These are phyloP conservation scores for Colletotrichum sansevieriae DNA, from an alignment of 2,329 filamentous ascomycete genomes.

Conservation along the genomic window DNA sequence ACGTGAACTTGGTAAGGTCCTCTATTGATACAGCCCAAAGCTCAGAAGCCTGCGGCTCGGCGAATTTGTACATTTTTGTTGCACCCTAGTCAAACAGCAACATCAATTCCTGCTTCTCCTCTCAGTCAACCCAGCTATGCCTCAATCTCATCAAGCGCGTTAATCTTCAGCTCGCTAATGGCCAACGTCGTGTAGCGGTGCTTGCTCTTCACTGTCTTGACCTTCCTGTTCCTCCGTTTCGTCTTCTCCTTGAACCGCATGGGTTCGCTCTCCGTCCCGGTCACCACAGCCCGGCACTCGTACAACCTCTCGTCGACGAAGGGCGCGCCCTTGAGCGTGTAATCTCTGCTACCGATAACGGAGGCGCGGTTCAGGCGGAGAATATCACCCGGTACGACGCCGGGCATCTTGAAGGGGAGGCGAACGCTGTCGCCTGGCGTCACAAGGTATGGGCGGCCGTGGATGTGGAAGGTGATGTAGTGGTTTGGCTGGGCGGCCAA, in stretches of 20 bases:
- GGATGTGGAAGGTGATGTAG: slow-evolving; percentile 85
- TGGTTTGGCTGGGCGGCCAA: slow-evolving; percentile 79
- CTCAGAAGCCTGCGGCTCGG: slow-evolving; percentile 10
- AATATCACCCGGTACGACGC: slow-evolving; percentile 83
- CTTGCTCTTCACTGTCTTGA: slow-evolving; percentile 87
- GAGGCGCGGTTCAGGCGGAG: slow-evolving; percentile 89
- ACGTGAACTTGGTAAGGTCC: slow-evolving; percentile 23
- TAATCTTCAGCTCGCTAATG: slow-evolving; percentile 84
- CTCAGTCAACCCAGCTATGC: slow-evolving; percentile 8
- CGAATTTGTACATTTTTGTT: slow-evolving; percentile 22
- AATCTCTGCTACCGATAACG: slow-evolving; percentile 87
- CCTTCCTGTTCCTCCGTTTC: slow-evolving; percentile 80
- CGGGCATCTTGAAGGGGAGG: slow-evolving; percentile 83
- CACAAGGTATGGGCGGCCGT: slow-evolving; percentile 83
- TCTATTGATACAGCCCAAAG: slow-evolving; percentile 38
- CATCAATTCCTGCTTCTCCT: not conserved
- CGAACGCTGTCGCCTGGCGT: slow-evolving; percentile 81
- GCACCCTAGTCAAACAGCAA: slow-evolving; percentile 32
- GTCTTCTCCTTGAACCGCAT: slow-evolving; percentile 84
- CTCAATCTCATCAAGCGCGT: slow-evolving; percentile 57
- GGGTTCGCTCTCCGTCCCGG: slow-evolving; percentile 86
- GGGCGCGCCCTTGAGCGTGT: slow-evolving; percentile 85
- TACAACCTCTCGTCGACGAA: slow-evolving; percentile 88
- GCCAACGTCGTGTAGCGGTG: slow-evolving; percentile 88
- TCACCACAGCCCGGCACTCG: slow-evolving; percentile 85